Conservation (phyloP, 352 stramenopile genomes). For the Phytophthora crassamura region DNA sequence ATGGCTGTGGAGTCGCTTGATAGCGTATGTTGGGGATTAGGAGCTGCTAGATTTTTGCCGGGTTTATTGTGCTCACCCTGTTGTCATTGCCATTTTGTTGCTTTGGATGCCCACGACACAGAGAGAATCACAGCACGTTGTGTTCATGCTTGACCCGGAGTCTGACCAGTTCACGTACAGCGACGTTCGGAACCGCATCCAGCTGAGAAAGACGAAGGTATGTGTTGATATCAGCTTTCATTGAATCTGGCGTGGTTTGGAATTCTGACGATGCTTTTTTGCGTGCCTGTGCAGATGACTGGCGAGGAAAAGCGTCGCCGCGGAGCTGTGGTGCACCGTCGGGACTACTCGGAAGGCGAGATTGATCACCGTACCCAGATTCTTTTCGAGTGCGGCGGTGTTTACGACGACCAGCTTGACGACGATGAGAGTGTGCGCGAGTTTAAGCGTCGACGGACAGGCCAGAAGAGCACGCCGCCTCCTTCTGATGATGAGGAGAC, state of each 20-base stretch:
- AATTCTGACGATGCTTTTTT: slow-evolving; percentile 10
- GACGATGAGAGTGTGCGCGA: slow-evolving; percentile 68
- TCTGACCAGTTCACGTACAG: slow-evolving; percentile 83
- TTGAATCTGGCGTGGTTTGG: not conserved
- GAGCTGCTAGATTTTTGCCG: not conserved
- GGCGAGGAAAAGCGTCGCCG: slow-evolving; percentile 82
- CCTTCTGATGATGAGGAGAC: slow-evolving; percentile 49
- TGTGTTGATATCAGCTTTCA: not conserved
- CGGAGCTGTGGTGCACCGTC: slow-evolving; percentile 78
- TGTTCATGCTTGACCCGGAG: slow-evolving; percentile 83
- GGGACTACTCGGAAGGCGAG: slow-evolving; percentile 77
- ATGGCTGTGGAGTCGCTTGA: slow-evolving; percentile 75
- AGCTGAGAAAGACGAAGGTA: slow-evolving; percentile 86
- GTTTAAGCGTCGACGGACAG: slow-evolving; percentile 64
- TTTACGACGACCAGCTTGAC: slow-evolving; percentile 75
- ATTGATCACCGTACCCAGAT: slow-evolving; percentile 62
- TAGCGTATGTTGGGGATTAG: slow-evolving; percentile 50
- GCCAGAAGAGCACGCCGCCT: slow-evolving; percentile 28
- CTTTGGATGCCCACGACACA: slow-evolving; percentile 14
- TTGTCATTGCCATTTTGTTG: slow-evolving; percentile 1
- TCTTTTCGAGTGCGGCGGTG: slow-evolving; percentile 64
- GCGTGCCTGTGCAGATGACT: slow-evolving; percentile 41
- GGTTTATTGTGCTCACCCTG: slow-evolving; percentile 6
- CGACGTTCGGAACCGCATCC: slow-evolving; percentile 76
- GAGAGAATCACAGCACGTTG: slow-evolving; percentile 72